These are phyloP conservation scores for Hortaea sp. DNA, from an alignment of 2,329 filamentous ascomycete species.

Conservation along the genomic window DNA sequence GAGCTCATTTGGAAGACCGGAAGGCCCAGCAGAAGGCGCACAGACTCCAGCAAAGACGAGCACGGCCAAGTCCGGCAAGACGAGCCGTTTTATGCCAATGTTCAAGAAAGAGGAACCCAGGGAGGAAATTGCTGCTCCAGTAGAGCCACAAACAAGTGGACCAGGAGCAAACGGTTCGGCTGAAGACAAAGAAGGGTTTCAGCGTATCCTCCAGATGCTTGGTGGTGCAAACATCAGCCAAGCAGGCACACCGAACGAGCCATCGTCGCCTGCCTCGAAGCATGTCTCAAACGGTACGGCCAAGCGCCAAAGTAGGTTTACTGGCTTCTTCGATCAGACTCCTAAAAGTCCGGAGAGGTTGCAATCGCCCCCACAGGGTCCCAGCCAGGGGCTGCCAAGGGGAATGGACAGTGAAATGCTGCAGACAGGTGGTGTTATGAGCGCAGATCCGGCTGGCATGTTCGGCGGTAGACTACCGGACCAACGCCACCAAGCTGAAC, in stretches of 20 bases:
- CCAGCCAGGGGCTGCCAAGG: conserved; percentile 5
- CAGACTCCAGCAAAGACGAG: conserved; percentile 26
- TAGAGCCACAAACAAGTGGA: conserved; percentile 14
- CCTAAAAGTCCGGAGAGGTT: conserved; percentile 21
- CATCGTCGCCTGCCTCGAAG: conserved; percentile 15
- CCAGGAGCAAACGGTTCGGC: conserved; percentile 35
- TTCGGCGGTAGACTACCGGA: conserved; percentile 6
- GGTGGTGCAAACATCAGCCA: conserved; percentile 3
- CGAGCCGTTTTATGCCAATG: conserved; percentile 80
- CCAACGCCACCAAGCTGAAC: conserved; percentile 1
- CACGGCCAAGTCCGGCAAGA: conserved; percentile 53
- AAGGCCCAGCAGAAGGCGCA: conserved; percentile 27
- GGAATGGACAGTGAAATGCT: conserved; percentile 1
- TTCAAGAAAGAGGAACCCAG: conserved; percentile 30
- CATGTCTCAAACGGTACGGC: conserved; percentile 14
- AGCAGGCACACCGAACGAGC: conserved; percentile 8
- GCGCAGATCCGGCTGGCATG: conserved; percentile 7
- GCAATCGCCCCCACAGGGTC: conserved; percentile 15
- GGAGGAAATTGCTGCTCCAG: conserved; percentile 7
- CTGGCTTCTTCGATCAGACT: conserved; percentile 20
- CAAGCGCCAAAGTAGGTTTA: conserved; percentile 23
- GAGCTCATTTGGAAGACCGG: conserved; percentile 40
- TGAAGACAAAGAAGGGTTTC: conserved; percentile 74
- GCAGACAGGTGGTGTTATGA: neutral
- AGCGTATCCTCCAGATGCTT: conserved; percentile 13